Percentiles rank a stretch among this genome's conserved stretches.
Conservation (phyloP, 441 rosid genomes). For the Arabidopsis lyrata region DNA sequence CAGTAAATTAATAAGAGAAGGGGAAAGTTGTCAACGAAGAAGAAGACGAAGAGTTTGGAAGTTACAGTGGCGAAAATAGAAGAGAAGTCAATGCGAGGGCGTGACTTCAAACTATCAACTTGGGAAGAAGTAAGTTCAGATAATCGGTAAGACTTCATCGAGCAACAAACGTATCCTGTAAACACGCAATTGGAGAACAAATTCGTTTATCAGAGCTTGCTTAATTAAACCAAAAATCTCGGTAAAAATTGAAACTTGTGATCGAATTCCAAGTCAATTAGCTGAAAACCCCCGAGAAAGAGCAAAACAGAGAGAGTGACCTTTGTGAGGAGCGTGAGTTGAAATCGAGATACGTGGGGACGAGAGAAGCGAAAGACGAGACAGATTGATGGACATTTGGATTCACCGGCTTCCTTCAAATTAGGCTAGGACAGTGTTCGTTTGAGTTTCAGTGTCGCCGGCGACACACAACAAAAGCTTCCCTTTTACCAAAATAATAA, state of each 20-base stretch:
- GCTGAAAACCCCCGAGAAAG: neutral
- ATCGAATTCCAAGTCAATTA: neutral
- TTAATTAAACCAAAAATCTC: neutral
- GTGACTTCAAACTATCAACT: slow-evolving; percentile 74
- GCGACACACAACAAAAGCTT: neutral
- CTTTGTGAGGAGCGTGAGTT: slow-evolving; percentile 28
- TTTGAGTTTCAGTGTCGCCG: slow-evolving; percentile 14
- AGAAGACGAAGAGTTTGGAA: neutral
- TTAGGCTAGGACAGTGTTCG: neutral
- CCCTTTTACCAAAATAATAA: too few relatives aligned
- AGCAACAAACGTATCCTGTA: slow-evolving; percentile 50
- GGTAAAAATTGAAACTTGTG: neutral
- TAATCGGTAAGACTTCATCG: slow-evolving; percentile 84
- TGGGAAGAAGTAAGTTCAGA: slow-evolving; percentile 66
- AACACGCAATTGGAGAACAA: neutral
- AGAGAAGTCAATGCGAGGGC: slow-evolving; percentile 89
- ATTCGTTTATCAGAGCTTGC: neutral
- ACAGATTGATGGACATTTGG: slow-evolving; percentile 35
- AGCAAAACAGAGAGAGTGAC: neutral
- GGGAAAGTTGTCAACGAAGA: neutral
- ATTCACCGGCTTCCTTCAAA: neutral
- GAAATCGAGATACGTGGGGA: slow-evolving; percentile 35
- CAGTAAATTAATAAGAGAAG: neutral
- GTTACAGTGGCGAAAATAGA: slow-evolving; percentile 72
- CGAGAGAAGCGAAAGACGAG: slow-evolving; percentile 37